A percentile compares a stretch with the other conserved stretches of the same genome.
These are phyloP conservation scores for Fagopyrum homotropicum DNA, from an alignment of 148 eudicot species.

Conservation along the genomic window DNA sequence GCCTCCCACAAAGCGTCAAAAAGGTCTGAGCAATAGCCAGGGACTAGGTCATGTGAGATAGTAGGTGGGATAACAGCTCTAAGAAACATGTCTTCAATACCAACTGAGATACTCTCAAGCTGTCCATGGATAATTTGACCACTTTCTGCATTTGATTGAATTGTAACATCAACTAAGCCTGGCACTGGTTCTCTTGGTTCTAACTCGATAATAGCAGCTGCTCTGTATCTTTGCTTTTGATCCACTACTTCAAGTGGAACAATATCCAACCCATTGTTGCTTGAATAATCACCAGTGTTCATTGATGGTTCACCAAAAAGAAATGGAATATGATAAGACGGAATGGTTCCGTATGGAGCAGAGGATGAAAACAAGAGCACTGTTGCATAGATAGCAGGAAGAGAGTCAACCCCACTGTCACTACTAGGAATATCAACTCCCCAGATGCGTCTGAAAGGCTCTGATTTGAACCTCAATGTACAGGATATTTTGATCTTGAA, in stretches of 20 bases:
- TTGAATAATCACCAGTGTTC: constrained; percentile 19
- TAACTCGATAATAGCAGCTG: constrained; percentile 54
- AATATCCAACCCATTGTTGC: constrained; percentile 39
- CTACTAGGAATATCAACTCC: constrained; percentile 26
- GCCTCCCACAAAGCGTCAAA: constrained; percentile 95
- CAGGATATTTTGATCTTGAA: constrained; percentile 72
- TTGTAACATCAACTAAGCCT: constrained; percentile 64
- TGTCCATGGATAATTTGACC: constrained; percentile 75
- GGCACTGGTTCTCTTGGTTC: constrained; percentile 93
- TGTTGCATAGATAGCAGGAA: constrained; percentile 74
- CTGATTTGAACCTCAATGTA: constrained; percentile 58
- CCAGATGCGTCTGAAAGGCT: constrained; percentile 48
- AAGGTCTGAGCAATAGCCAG: constrained; percentile 47
- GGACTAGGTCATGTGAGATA: constrained; percentile 28
- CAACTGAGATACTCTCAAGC: constrained; percentile 60
- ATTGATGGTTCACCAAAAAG: constrained; percentile 64
- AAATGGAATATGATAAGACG: constrained; percentile 66
- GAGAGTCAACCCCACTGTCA: constrained; percentile 27
- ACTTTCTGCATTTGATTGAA: constrained; percentile 76
- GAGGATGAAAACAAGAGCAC: constrained; percentile 78
- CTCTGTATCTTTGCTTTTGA: constrained; percentile 28
- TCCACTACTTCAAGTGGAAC: constrained; percentile 43
- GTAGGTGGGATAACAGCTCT: constrained; percentile 52
- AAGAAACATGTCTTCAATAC: constrained; percentile 97
- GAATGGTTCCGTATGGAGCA: constrained; percentile 79